Percentiles rank a stretch among this genome's conserved stretches.
Evolutionary conservation across 1,139 yeast genomes (phyloP).

Genomic region (Diutina pseudorugosa): DNA sequence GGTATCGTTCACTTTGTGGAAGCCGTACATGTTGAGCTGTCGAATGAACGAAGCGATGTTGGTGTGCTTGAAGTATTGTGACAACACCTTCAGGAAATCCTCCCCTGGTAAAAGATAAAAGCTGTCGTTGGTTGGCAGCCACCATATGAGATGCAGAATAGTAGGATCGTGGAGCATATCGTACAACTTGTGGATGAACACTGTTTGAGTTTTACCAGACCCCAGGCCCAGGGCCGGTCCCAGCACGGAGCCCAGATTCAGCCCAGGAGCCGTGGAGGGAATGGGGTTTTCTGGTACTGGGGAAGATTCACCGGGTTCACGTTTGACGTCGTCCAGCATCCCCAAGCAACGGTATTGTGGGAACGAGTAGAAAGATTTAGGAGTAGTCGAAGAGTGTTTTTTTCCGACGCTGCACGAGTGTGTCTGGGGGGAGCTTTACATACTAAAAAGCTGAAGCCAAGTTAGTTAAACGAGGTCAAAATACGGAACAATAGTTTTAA

Average conservation of each 20-base stretch:
- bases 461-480: no score
- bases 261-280: neutral
- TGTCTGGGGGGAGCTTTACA: neutral
- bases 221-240: neutral
- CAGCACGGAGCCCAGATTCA: neutral
- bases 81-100: conserved; percentile 48
- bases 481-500: no score
- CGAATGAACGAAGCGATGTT: conserved; percentile 72
- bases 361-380: neutral
- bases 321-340: conserved; percentile 3
- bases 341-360: neutral
- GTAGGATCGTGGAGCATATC: conserved; percentile 48
- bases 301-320: neutral
- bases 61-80: conserved; percentile 64
- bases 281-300: neutral
- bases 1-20: conserved; percentile 51
- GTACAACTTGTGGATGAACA: conserved; percentile 52
- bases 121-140: conserved; percentile 32
- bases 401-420: neutral
- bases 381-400: neutral
- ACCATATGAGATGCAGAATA: conserved; percentile 40
- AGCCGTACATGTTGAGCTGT: conserved; percentile 33
- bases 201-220: conserved; percentile 34
- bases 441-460: neutral
- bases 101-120: conserved; percentile 38